phyloP scores from a whole-genome alignment of 1,284 basidiomycete species.

The Cryptococcus sp. region DNA sequence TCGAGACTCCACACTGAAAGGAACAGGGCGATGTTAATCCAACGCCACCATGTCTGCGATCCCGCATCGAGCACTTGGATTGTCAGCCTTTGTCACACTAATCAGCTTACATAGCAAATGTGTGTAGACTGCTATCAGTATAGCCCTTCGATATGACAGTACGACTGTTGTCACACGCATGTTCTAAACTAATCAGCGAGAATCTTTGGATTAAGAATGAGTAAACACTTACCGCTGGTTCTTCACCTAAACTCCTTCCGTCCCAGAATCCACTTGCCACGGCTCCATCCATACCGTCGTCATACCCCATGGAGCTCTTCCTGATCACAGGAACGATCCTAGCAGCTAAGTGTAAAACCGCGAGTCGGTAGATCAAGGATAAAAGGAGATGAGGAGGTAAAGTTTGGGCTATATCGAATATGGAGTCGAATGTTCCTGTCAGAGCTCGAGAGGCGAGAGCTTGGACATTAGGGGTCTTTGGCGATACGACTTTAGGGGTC shows the following conservation, averaged over 20 bases:
- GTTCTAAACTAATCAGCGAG: constrained; percentile 18
- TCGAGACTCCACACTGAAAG: constrained; percentile 47
- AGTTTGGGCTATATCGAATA: constrained; percentile 29
- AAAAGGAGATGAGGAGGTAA: constrained; percentile 54
- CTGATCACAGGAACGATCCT: constrained; percentile 69
- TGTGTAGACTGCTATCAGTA: constrained; percentile 49
- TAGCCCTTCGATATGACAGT: constrained; percentile 44
- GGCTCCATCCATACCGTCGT: constrained; percentile 24
- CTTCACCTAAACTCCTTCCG: constrained; percentile 39
- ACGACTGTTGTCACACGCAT: constrained; percentile 46
- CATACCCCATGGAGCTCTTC: constrained; percentile 48
- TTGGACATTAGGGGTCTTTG: constrained; percentile 12
- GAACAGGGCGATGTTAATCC: constrained; percentile 47
- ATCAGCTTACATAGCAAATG: constrained; percentile 42
- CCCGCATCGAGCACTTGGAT: constrained; percentile 44
- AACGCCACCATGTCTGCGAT: constrained; percentile 48
- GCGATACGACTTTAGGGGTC: constrained; percentile 7
- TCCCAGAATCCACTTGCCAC: constrained; percentile 39
- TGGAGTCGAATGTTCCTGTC: constrained; percentile 24
- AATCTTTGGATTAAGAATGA: not conserved
- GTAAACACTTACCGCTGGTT: constrained; percentile 37
- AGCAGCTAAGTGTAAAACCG: constrained; percentile 78
- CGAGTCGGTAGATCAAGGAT: constrained; percentile 73
- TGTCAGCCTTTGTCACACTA: not conserved
- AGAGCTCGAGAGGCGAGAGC: constrained; percentile 25